phyloP scores from a whole-genome alignment of 2,329 filamentous ascomycete genomes.

The Dryadomyces quercus-mongolicae region DNA sequence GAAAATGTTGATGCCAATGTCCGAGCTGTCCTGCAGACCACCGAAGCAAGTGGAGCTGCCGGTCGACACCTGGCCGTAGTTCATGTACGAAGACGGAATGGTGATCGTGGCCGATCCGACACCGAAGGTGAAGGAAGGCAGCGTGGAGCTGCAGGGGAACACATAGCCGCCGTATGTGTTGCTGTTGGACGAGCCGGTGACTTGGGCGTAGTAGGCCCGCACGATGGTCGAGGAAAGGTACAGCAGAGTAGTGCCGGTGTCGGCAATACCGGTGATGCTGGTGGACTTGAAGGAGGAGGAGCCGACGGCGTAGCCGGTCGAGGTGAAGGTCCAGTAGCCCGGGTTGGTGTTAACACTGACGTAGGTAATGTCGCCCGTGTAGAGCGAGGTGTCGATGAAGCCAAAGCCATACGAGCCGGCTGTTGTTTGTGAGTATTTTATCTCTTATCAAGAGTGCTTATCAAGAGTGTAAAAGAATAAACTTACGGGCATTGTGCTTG shows the following conservation, averaged over 20 bases:
- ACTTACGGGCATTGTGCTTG: constrained; percentile 22
- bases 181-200: constrained; percentile 23
- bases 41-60: constrained; percentile 25
- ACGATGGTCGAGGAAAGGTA: constrained; percentile 23
- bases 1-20: constrained; percentile 18
- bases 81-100: constrained; percentile 22
- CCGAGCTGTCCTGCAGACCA: constrained; percentile 19
- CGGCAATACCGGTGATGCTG: constrained; percentile 20
- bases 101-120: constrained; percentile 20
- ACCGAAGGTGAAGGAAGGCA: constrained; percentile 24
- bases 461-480: no score
- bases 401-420: constrained; percentile 39
- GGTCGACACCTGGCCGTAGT: constrained; percentile 16
- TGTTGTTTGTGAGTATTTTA: neutral
- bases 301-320: constrained; percentile 32
- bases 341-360: constrained; percentile 32
- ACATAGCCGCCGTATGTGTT: constrained; percentile 21
- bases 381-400: constrained; percentile 38
- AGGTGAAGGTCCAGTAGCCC: constrained; percentile 46
- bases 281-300: constrained; percentile 30
- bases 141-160: constrained; percentile 21
- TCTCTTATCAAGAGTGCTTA: no score
- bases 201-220: constrained; percentile 25
- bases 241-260: constrained; percentile 31
- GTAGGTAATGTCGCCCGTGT: constrained; percentile 41